Evolutionary conservation across 495 filamentous ascomycete genomes (phyloP).

Genomic region (Stereocaulon alpinum): DNA sequence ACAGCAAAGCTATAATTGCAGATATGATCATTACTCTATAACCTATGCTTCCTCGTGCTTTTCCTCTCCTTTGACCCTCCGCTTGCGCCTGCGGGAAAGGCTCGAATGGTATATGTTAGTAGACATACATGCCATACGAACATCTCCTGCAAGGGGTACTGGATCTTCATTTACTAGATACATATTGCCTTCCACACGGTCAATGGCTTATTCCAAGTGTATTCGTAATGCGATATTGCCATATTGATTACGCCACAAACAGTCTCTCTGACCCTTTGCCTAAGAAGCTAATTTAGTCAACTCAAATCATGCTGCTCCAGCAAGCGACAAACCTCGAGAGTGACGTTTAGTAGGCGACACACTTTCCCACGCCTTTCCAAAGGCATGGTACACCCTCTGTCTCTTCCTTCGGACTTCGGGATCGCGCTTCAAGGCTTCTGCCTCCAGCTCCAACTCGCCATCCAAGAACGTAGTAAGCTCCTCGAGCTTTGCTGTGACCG

Average conservation of each 20-base stretch:
- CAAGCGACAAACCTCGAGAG: no score
- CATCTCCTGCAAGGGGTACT: no score
- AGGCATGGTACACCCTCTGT: conserved; percentile 2
- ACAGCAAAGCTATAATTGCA: neutral
- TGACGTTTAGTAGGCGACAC: neutral
- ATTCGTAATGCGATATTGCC: no score
- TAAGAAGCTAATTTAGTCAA: no score
- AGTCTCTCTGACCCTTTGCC: no score
- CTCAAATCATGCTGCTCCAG: neutral
- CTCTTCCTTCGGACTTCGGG: conserved; percentile 1
- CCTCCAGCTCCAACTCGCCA: neutral
- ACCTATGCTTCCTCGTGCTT: conserved; percentile 11
- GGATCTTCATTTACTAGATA: no score
- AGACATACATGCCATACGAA: no score
- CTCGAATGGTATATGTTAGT: no score
- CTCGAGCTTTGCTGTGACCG: neutral
- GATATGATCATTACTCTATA: neutral
- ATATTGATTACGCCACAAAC: no score
- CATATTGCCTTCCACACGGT: no score
- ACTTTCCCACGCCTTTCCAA: neutral
- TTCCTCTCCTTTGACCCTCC: neutral
- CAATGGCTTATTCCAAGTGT: no score
- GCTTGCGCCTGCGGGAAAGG: neutral
- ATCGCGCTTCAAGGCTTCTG: neutral
- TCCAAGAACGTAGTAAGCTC: neutral